A percentile compares a stretch with the other conserved stretches of the same genome.
Conservation (phyloP, 2,329 filamentous ascomycete genomes). For the Pezizomycotina sp. region DNA sequence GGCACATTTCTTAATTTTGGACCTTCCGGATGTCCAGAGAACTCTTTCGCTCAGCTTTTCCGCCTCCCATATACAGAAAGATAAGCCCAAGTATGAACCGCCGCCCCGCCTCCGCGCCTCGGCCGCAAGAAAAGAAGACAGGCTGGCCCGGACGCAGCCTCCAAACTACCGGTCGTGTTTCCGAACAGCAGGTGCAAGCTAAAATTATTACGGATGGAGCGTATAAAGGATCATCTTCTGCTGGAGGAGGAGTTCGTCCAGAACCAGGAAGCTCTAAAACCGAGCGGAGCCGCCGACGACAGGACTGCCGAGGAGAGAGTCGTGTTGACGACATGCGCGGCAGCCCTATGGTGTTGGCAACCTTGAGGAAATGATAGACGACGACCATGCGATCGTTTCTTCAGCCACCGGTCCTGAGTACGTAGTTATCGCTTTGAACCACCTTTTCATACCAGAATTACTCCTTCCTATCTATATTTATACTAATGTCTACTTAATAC, state of each 20-base stretch:
- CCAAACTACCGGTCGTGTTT: slow-evolving; percentile 85
- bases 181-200: slow-evolving; percentile 96
- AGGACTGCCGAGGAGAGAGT: slow-evolving; percentile 86
- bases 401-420: slow-evolving; percentile 95
- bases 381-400: slow-evolving; percentile 96
- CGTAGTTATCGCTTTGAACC: too few relatives aligned
- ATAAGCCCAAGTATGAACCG: slow-evolving; percentile 99
- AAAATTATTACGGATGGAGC: slow-evolving; percentile 91
- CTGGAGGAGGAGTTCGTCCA: slow-evolving; percentile 98
- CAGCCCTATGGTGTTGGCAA: slow-evolving; percentile 96
- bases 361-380: slow-evolving; percentile 95
- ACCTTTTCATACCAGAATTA: too few relatives aligned
- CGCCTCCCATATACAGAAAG: slow-evolving; percentile 48
- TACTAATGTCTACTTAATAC: neutral
- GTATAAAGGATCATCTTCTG: slow-evolving; percentile 90
- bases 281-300: slow-evolving; percentile 55
- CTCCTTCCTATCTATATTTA: neutral
- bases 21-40: slow-evolving; percentile 2
- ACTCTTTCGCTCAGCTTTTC: slow-evolving; percentile 2
- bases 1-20: neutral
- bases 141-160: slow-evolving; percentile 79
- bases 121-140: slow-evolving; percentile 97
- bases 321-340: slow-evolving; percentile 97
- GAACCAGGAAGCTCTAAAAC: slow-evolving; percentile 88
- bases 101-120: slow-evolving; percentile 93